A percentile compares a stretch with the other conserved stretches of the same genome.
phyloP scores from a whole-genome alignment of 2,329 filamentous ascomycete genomes.

The Onygenales sp. region DNA sequence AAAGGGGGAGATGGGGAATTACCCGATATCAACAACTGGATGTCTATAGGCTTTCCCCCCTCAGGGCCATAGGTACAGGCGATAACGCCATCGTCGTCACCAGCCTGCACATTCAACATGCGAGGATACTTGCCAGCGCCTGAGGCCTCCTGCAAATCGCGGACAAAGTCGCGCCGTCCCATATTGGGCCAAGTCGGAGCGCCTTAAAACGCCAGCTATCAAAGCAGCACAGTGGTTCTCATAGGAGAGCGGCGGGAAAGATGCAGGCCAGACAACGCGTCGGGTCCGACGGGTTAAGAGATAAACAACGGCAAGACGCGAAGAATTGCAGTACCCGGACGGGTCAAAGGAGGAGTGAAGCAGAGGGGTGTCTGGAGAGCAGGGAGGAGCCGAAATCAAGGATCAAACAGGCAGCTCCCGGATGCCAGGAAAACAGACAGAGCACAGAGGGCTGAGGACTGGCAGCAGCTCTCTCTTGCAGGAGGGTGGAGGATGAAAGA shows the following conservation, averaged over 20 bases:
- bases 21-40: constrained; percentile 34
- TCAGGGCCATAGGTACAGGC: constrained; percentile 46
- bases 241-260: no score
- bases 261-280: background rate
- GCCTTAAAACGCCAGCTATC: background rate
- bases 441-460: no score
- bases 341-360: background rate
- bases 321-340: background rate
- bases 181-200: constrained; percentile 35
- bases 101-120: constrained; percentile 48
- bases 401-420: background rate
- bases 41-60: constrained; percentile 19
- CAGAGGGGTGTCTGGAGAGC: background rate
- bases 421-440: no score
- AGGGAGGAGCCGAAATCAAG: no score
- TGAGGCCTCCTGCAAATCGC: constrained; percentile 43
- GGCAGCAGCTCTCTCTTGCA: no score
- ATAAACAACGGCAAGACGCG: background rate
- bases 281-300: background rate
- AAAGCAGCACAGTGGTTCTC: background rate
- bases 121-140: constrained; percentile 31
- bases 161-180: constrained; percentile 56
- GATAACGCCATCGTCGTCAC: constrained; percentile 64
- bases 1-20: constrained; percentile 6
- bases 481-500: no score